Evolutionary conservation across 1,284 basidiomycete species (phyloP).

Genomic region (Irpex sp.): DNA sequence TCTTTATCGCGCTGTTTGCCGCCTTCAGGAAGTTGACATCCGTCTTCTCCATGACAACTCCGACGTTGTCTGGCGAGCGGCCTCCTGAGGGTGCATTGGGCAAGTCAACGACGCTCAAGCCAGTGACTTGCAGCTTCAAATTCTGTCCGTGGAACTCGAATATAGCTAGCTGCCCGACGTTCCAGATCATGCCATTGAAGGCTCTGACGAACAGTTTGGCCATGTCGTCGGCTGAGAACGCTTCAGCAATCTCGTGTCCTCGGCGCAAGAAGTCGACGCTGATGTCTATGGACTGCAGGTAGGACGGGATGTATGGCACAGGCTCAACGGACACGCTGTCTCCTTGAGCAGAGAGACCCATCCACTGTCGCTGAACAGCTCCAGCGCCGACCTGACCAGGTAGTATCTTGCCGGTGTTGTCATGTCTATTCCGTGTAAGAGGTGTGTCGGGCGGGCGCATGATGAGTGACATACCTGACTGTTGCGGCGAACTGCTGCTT

Average conservation of each 20-base stretch:
- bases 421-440: conserved; percentile 51
- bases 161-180: conserved; percentile 71
- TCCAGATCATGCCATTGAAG: conserved; percentile 67
- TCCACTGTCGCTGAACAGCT: conserved; percentile 79
- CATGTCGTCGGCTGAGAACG: conserved; percentile 87
- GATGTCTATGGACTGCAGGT: conserved; percentile 75
- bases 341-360: conserved; percentile 75
- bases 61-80: conserved; percentile 41
- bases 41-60: conserved; percentile 88
- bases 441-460: not conserved
- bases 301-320: conserved; percentile 63
- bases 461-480: conserved; percentile 50
- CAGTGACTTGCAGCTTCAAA: conserved; percentile 72
- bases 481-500: conserved; percentile 71
- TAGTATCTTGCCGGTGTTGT: conserved; percentile 66
- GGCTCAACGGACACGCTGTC: conserved; percentile 73
- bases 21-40: conserved; percentile 90
- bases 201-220: conserved; percentile 67
- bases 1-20: conserved; percentile 76
- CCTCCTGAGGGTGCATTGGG: conserved; percentile 43
- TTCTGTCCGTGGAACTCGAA: conserved; percentile 93
- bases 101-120: conserved; percentile 66
- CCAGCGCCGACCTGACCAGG: conserved; percentile 67
- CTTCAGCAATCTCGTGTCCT: conserved; percentile 61
- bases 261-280: conserved; percentile 75